Base-by-base conservation (phyloP, 75 land plant genomes). In the Cupressus sempervirens region DNA sequence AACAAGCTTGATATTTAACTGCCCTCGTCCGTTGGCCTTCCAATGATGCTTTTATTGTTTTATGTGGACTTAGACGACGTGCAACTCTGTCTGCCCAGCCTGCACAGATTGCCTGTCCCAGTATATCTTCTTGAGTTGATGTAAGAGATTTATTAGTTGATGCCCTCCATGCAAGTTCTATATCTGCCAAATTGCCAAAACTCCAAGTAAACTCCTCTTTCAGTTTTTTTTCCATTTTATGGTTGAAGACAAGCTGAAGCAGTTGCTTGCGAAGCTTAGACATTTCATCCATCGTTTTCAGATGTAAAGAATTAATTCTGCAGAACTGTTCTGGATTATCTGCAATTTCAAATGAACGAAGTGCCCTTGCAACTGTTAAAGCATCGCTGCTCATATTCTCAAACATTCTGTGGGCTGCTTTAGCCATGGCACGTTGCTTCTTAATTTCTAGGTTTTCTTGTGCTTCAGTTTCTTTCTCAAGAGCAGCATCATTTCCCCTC, bases 211-310 rank as follows among this genome's bases (percentile, higher is more conserved):
- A 90, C 29, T 90, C 89, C 16, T 84, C 81, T 35, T 86, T 82
- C 1, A 14, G 29, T 67, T 38, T 85, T 74, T 35, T 32, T 29
- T 81, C 84, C 67, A 41, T 35, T 53, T 82, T 86, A 36, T 87
- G 84, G 73, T 88, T 77, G 56, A 94, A 91, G 43, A 93, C 87
- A 11, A 98, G 84, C 80, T 89, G 88, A 41, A 95, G 89, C 30
- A 98, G 87, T 85, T 98, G 99, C 82, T 90, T 92, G 54, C 98
- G 90, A 81, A 98, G 84, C 81, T 98, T 96, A 0, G 97, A 92
- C 99, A 98, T 98, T 86, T 98, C 99, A 65, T 96, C 91, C 99
- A 98, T 92, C n/a, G 95, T 96, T 86, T 97, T 98, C 8, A 89
- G 76, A 85, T 96, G 96, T 46, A 96, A 84, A 12, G 77, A 85